Evolutionary conservation across 176 grass and related monocot genomes (phyloP), one percentile per base, ranked within the genome.

Genomic region (Oryza australiensis): DNA sequence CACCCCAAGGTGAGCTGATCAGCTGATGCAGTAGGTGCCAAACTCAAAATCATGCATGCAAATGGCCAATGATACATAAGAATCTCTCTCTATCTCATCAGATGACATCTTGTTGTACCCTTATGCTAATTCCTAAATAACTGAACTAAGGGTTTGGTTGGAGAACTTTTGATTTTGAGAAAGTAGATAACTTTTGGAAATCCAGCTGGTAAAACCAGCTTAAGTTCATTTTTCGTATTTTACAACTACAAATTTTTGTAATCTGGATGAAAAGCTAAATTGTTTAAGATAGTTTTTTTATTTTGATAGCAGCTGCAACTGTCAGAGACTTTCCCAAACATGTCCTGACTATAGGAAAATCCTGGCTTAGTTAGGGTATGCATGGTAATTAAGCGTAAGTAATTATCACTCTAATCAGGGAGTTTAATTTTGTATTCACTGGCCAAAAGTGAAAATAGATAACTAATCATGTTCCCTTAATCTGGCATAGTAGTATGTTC

Each of bases 1-100:
- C 83, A 72, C 43, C 73, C 83, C 83, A 78, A 89, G 77, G 83
- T 37, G 72, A 59, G 53, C 53, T 59, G 53, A 80, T 37, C 65
- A 59, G 53, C 53, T 59, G 53, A 80, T 81, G 72, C 13, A 65
- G 82, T 79, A 89, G 77, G 66, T 77, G 66, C 65, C 57, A 85
- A 53, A 70, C 83, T 66, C 78, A 89, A 85, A 89, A 37, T 86
- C 66, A 89, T 43, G 72, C 66, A 81, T 43, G 72, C 57, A 69
- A 22, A 63, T 66, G 14, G 33, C 33, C 87, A 77, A 71, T 53
- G 49, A 53, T 53, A 59, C 49, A 86, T 89, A 41, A 86, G 60
- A 89, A 86, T 82, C 59, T 86, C 33, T 82, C 33, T 53, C 48
- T 20, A 51, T 51, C 18, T 66, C 73, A 73, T 8, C 35, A 8